These are phyloP conservation scores for Tremella mesenterica DNA, from an alignment of 768 basidiomycete genomes.

Conservation along the genomic window DNA sequence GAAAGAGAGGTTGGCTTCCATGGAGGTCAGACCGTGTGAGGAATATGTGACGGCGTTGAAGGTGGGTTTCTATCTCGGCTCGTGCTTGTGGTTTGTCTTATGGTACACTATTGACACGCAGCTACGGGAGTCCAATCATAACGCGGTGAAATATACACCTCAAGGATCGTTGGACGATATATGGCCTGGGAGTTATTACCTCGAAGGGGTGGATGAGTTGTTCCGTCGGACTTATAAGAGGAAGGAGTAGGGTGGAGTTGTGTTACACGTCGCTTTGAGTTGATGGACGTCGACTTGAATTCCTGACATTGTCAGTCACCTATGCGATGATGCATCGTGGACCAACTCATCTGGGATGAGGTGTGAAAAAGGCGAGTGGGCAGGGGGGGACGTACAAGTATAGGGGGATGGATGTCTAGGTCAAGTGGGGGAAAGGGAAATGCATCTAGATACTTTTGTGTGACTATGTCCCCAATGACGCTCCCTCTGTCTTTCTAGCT, in stretches of 20 bases:
- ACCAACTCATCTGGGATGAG: no score
- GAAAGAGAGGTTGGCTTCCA: conserved; percentile 62
- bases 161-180: conserved; percentile 81
- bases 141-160: conserved; percentile 73
- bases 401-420: no score
- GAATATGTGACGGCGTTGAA: conserved; percentile 76
- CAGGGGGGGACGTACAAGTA: no score
- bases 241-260: conserved; percentile 7
- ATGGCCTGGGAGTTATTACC: conserved; percentile 89
- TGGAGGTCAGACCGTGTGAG: conserved; percentile 85
- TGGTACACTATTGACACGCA: conserved; percentile 41
- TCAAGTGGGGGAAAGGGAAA: no score
- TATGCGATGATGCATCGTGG: no score
- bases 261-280: not conserved
- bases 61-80: conserved; percentile 32
- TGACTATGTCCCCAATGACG: no score
- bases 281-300: no score
- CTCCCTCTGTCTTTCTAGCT: no score
- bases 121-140: conserved; percentile 97
- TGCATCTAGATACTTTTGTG: no score
- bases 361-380: no score
- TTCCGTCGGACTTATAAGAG: conserved; percentile 74
- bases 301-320: no score
- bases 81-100: not conserved
- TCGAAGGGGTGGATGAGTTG: conserved; percentile 78